Percentiles rank a stretch among this genome's conserved stretches.
Conservation (phyloP, 2,329 filamentous ascomycete species). For the Phialophora macrospora region DNA sequence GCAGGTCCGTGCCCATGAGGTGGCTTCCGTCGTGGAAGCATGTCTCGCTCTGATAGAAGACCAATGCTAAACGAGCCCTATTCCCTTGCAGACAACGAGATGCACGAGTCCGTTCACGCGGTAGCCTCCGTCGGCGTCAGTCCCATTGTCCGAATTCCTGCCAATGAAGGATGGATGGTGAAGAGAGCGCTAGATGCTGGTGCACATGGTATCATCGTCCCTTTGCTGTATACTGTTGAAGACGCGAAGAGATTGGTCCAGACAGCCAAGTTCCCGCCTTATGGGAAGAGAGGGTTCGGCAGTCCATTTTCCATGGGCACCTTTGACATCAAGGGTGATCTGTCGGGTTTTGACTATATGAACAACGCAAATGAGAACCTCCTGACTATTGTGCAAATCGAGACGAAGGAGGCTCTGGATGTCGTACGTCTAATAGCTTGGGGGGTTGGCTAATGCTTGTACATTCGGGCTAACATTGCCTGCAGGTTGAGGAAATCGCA, state of each 20-base stretch:
- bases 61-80: neutral
- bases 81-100: constrained; percentile 44
- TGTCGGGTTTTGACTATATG: constrained; percentile 54
- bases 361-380: constrained; percentile 60
- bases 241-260: constrained; percentile 59
- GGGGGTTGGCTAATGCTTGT: too few relatives aligned
- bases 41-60: neutral
- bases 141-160: constrained; percentile 56
- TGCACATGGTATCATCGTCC: constrained; percentile 64
- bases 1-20: constrained; percentile 47
- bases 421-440: constrained; percentile 39
- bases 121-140: constrained; percentile 51
- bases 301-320: constrained; percentile 59
- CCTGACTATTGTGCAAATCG: constrained; percentile 55
- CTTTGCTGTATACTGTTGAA: constrained; percentile 58
- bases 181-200: constrained; percentile 65
- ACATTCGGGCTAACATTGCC: constrained; percentile 12
- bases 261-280: constrained; percentile 61
- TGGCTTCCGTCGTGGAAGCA: neutral
- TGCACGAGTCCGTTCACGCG: constrained; percentile 61
- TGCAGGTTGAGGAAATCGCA: constrained; percentile 56
- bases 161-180: constrained; percentile 66
- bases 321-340: constrained; percentile 47
- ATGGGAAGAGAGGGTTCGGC: constrained; percentile 61
- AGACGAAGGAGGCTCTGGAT: constrained; percentile 49